Base-by-base conservation (phyloP, 2,329 filamentous ascomycete species). In the Fusarium odoratissimum region DNA sequence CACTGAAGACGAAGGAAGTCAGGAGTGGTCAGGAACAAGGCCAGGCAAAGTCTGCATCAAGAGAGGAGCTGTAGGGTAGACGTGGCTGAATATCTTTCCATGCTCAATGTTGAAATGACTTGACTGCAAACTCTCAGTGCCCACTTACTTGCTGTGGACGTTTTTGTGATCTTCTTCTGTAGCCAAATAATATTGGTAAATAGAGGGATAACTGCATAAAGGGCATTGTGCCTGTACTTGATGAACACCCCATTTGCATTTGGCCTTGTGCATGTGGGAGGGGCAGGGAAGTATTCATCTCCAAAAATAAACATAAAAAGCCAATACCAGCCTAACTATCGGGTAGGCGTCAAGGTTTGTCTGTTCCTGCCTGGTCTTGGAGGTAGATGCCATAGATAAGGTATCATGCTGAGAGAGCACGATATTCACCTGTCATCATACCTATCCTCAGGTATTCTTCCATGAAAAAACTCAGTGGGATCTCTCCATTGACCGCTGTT, bases 1-100 rank as follows among this genome's bases (percentile, higher is more conserved):
- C 79, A 6, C 67, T 84, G 17, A 77, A 78, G 72, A 60, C 69
- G 4, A 81, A 80, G 68, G 68, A 55, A 13, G 44, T 33, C 17
- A 60, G 69, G 45, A 55, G 48, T 37, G 60, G 44, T 12, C 64
- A 66, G 30, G 65, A 31, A n/a, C 46, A 73, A 30, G 51, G 57
- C 28, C 30, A 60, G 21, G 42, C 49, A 35, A 62, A 69, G 56
- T 57, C 62, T 13, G 69, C 59, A 17, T 58, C 64, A 7, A 79
- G 75, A 55, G 77, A 78, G 38, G 78, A 80, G 64, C 62, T 80
- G 49, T 79, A 61, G 45, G 37, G 23, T 54, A 31, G 17, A 16
- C 42, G 37, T n/a, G 11, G 19, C 41, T 38, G 33, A 19, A 35
- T 35, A 30, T 28, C 16, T 45, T 41, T 46, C 28, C 8, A 41